Evolutionary conservation across 805 yeast species (phyloP).

Genomic region (Starmerella floris): DNA sequence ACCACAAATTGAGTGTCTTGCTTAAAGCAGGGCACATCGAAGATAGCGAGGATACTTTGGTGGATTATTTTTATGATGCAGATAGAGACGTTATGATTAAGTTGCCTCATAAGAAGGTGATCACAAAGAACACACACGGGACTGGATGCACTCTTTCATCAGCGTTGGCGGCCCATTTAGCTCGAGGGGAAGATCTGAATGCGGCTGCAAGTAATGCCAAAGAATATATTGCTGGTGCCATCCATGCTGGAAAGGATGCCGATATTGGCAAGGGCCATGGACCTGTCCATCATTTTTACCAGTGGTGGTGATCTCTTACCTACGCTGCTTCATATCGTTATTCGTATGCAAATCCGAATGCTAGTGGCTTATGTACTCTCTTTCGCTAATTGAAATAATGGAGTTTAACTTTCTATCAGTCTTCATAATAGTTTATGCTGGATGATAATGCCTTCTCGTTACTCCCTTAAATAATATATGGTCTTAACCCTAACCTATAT

Average conservation of each 20-base stretch:
- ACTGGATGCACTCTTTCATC: constrained; percentile 85
- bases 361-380: too few relatives aligned
- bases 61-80: constrained; percentile 20
- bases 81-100: constrained; percentile 37
- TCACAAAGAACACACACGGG: constrained; percentile 59
- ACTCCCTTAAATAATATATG: too few relatives aligned
- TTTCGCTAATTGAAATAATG: too few relatives aligned
- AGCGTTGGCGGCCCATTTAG: constrained; percentile 62
- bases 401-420: too few relatives aligned
- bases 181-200: constrained; percentile 37
- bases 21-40: constrained; percentile 73
- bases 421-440: too few relatives aligned
- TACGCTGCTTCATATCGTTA: background rate
- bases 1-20: constrained; percentile 31
- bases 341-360: background rate
- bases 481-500: too few relatives aligned
- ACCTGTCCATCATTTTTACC: constrained; percentile 55
- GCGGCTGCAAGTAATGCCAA: constrained; percentile 46
- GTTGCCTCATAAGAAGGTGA: constrained; percentile 35
- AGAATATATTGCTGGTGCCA: constrained; percentile 54
- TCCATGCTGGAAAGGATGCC: constrained; percentile 32
- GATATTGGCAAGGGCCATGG: constrained; percentile 42
- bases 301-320: constrained; percentile 4
- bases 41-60: constrained; percentile 9
- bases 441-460: too few relatives aligned